phyloP scores from a whole-genome alignment of 164 flowering plant genomes.

The Magnolia changhungtana region DNA sequence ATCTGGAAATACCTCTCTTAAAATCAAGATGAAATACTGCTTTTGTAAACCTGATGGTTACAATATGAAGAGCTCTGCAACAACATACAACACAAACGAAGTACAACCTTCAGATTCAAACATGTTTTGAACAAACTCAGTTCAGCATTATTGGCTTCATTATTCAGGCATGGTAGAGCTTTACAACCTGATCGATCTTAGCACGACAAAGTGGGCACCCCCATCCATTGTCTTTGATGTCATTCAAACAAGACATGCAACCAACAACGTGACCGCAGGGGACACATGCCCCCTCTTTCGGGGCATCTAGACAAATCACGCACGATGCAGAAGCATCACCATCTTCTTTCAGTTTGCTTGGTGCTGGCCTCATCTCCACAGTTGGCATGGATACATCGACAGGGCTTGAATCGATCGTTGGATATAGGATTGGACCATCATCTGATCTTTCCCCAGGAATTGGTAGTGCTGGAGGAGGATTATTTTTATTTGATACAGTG shows the following conservation, averaged over 20 bases:
- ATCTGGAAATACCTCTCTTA: no score
- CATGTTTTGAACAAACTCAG: neutral
- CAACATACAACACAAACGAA: no score
- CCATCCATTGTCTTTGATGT: slow-evolving; percentile 71
- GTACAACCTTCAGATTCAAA: no score
- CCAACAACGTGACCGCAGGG: slow-evolving; percentile 99
- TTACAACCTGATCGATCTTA: slow-evolving; percentile 69
- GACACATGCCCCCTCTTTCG: slow-evolving; percentile 84
- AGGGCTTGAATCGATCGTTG: slow-evolving; percentile 56
- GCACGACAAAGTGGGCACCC: slow-evolving; percentile 95
- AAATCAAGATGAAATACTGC: no score
- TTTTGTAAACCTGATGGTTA: no score
- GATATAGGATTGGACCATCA: slow-evolving; percentile 69
- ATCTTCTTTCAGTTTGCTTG: neutral
- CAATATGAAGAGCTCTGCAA: no score
- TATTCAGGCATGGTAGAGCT: slow-evolving; percentile 69
- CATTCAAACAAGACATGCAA: slow-evolving; percentile 88
- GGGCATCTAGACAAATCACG: slow-evolving; percentile 89
- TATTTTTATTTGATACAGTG: slow-evolving; percentile 5
- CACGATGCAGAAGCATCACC: slow-evolving; percentile 39
- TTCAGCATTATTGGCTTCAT: neutral
- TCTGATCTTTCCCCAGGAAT: slow-evolving; percentile 23
- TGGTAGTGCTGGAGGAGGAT: slow-evolving; percentile 48
- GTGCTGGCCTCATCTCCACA: slow-evolving; percentile 13
- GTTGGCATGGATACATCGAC: slow-evolving; percentile 35